Percentiles rank a stretch among this genome's conserved stretches.
Evolutionary conservation across 2,329 filamentous ascomycete genomes (phyloP).

Genomic region (Phialophora verrucosa): DNA sequence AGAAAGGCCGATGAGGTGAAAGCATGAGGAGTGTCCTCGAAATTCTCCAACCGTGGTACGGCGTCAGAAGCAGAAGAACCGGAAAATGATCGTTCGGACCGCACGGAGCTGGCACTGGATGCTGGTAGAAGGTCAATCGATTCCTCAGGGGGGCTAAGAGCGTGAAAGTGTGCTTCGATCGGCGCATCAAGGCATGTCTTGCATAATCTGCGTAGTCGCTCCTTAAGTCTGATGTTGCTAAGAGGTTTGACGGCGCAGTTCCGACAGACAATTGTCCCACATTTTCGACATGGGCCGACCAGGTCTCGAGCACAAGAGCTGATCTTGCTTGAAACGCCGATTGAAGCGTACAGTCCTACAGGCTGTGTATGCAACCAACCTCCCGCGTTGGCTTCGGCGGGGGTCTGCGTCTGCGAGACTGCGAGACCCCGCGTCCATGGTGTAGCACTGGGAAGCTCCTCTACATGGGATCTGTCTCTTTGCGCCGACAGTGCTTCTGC

Average conservation of each 20-base stretch:
- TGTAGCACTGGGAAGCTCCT: conserved; percentile 14
- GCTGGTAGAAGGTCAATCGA: conserved; percentile 13
- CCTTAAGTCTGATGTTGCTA: conserved; percentile 67
- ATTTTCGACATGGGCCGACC: conserved; percentile 81
- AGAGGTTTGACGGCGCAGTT: conserved; percentile 90
- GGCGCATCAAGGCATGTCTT: conserved; percentile 74
- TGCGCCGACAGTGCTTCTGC: conserved; percentile 41
- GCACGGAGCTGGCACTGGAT: conserved; percentile 37
- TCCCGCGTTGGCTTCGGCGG: background rate
- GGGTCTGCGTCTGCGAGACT: conserved; percentile 37
- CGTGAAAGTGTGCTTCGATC: conserved; percentile 57
- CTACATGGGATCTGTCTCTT: conserved; percentile 6
- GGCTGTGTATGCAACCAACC: background rate
- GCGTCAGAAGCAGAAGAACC: conserved; percentile 26
- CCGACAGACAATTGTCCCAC: conserved; percentile 77
- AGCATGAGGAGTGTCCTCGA: conserved; percentile 12
- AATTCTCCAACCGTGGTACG: conserved; percentile 13
- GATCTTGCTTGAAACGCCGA: conserved; percentile 70
- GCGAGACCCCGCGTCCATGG: background rate
- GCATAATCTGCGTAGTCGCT: conserved; percentile 82
- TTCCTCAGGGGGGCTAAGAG: conserved; percentile 21
- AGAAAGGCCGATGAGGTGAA: conserved; percentile 58
- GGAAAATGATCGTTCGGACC: conserved; percentile 35
- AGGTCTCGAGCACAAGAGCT: conserved; percentile 84
- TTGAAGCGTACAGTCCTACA: conserved; percentile 40